Percentiles rank a stretch among this genome's conserved stretches.
Evolutionary conservation across 1,284 basidiomycete genomes (phyloP).

Genomic region (Hemileia vastatrix): DNA sequence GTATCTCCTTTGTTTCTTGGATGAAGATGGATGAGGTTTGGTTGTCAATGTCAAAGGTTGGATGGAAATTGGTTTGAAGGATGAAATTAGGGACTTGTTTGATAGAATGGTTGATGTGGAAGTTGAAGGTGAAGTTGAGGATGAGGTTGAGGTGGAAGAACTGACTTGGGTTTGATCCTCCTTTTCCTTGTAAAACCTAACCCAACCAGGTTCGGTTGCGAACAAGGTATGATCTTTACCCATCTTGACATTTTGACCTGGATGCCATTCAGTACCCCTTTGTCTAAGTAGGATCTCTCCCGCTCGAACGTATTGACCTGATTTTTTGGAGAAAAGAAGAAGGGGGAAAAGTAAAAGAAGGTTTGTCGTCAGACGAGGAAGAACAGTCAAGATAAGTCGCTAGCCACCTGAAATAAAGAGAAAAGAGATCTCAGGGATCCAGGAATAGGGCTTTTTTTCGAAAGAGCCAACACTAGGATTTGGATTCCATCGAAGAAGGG

Average conservation of each 20-base stretch:
- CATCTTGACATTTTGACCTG: slow-evolving; percentile 39
- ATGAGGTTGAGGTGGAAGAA: too few relatives aligned
- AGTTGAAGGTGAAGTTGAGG: too few relatives aligned
- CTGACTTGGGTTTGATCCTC: slow-evolving; percentile 2
- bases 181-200: slow-evolving; percentile 38
- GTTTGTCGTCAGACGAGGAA: background rate
- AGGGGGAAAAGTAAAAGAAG: background rate
- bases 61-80: too few relatives aligned
- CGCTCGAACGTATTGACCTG: slow-evolving; percentile 35
- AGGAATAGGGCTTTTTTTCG: too few relatives aligned
- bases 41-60: too few relatives aligned
- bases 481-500: background rate
- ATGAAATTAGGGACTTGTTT: slow-evolving; percentile 8
- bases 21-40: too few relatives aligned
- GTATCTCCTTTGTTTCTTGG: too few relatives aligned
- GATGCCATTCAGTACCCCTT: slow-evolving; percentile 41
- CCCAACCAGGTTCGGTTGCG: slow-evolving; percentile 38
- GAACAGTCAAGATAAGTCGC: background rate
- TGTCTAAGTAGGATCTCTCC: slow-evolving; percentile 42
- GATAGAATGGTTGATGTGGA: slow-evolving; percentile 1
- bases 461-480: slow-evolving; percentile 12
- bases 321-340: background rate
- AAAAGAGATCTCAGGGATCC: too few relatives aligned
- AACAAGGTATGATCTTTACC: slow-evolving; percentile 43
- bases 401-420: too few relatives aligned